phyloP scores from a whole-genome alignment of 2,329 filamentous ascomycete species.

The Xylaria multiplex region DNA sequence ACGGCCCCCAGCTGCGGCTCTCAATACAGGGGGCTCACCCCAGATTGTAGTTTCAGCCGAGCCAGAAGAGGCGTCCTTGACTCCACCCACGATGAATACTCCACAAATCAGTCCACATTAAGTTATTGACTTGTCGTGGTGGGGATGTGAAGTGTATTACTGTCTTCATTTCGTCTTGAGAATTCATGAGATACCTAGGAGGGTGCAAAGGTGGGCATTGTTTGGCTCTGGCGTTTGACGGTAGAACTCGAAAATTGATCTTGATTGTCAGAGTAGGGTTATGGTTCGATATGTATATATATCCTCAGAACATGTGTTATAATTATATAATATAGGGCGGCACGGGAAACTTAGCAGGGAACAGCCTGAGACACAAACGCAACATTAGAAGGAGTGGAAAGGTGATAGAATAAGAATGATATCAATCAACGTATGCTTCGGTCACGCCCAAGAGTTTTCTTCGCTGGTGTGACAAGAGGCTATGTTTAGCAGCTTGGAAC shows the following conservation, averaged over 20 bases:
- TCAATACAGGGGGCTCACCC: slow-evolving; percentile 34
- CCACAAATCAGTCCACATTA: not conserved
- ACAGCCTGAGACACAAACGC: not conserved
- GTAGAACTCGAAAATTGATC: not conserved
- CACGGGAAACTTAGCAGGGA: not conserved
- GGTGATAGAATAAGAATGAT: not conserved
- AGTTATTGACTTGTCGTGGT: not conserved
- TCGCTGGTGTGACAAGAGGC: too few relatives aligned
- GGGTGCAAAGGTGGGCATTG: too few relatives aligned
- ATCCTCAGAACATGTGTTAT: not conserved
- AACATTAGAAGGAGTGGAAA: slow-evolving; percentile 8
- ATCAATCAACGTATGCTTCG: not conserved
- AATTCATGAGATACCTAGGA: not conserved
- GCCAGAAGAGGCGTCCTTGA: slow-evolving; percentile 29
- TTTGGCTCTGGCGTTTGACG: not conserved
- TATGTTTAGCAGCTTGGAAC: too few relatives aligned
- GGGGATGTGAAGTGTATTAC: not conserved
- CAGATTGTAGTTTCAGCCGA: slow-evolving; percentile 43
- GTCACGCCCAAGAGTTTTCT: not conserved
- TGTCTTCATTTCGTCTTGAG: too few relatives aligned
- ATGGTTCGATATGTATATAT: not conserved
- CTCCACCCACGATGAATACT: slow-evolving; percentile 1
- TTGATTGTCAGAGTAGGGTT: not conserved
- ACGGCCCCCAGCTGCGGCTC: slow-evolving; percentile 24
- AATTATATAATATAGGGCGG: not conserved